Conservation (phyloP, 169 alveolate genomes). For the Plasmodium malariae region DNA sequence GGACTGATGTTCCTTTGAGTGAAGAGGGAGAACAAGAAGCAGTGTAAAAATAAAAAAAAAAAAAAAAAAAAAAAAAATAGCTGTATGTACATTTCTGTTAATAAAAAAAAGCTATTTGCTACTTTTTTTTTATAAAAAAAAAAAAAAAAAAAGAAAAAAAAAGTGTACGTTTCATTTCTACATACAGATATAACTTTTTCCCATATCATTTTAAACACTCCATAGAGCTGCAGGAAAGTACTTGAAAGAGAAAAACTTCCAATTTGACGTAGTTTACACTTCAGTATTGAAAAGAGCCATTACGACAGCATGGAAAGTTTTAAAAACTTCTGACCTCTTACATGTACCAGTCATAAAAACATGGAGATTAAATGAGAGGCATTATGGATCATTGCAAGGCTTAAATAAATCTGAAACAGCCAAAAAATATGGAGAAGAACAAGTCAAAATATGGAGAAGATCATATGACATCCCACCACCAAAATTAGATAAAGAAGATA, state of each 20-base stretch:
- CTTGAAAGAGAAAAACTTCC: constrained; percentile 89
- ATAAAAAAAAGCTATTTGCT: not conserved
- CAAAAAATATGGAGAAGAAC: constrained; percentile 96
- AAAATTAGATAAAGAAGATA: constrained; percentile 91
- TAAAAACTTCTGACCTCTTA: constrained; percentile 91
- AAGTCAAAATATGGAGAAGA: constrained; percentile 97
- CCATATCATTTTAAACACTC: not conserved
- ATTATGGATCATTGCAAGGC: constrained; percentile 98
- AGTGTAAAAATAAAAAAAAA: constrained; percentile 73
- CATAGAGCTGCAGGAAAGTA: constrained; percentile 93
- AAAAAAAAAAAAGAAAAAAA: not conserved
- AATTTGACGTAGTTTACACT: constrained; percentile 95
- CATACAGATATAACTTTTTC: not conserved
- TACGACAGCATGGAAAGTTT: constrained; percentile 92
- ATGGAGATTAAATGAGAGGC: constrained; percentile 98
- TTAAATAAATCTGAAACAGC: constrained; percentile 97
- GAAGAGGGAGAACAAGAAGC: constrained; percentile 96
- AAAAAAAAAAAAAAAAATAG: not conserved
- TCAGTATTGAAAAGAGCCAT: constrained; percentile 97
- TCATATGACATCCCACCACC: constrained; percentile 98
- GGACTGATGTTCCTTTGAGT: constrained; percentile 97
- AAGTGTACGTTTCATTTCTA: not conserved
- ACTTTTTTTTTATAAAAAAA: not conserved
- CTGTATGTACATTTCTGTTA: not conserved
- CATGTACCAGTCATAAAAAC: constrained; percentile 92